A percentile compares a stretch with the other conserved stretches of the same genome.
Evolutionary conservation across 2,329 filamentous ascomycete species (phyloP).

Genomic region (Claviceps spartinae): DNA sequence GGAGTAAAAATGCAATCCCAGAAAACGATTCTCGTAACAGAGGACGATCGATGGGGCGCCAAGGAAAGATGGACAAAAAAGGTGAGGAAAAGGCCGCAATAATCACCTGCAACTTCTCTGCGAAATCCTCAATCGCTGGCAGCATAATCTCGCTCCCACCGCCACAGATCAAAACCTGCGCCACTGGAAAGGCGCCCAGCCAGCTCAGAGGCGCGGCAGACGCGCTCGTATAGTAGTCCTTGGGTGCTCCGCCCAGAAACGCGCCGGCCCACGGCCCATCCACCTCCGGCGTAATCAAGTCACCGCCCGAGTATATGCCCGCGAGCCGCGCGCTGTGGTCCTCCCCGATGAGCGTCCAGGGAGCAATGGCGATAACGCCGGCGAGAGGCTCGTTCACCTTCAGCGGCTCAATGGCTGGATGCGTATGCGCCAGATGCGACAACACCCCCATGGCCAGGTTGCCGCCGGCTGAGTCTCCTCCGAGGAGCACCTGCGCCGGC

Average conservation of each 20-base stretch:
- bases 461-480: conserved; percentile 13
- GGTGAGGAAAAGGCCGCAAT: neutral
- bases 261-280: conserved; percentile 6
- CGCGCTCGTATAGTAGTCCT: conserved; percentile 10
- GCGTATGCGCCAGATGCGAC: conserved; percentile 11
- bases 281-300: conserved; percentile 9
- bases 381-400: conserved; percentile 7
- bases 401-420: conserved; percentile 9
- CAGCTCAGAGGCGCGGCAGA: conserved; percentile 9
- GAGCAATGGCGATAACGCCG: conserved; percentile 8
- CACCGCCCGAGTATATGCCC: conserved; percentile 9
- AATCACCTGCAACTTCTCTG: conserved; percentile 9
- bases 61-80: neutral
- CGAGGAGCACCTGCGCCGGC: conserved; percentile 9
- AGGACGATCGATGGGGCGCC: no score
- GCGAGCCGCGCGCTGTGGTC: neutral
- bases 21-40: no score
- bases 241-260: conserved; percentile 6
- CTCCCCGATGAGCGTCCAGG: conserved; percentile 10
- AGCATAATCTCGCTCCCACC: conserved; percentile 11
- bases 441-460: conserved; percentile 12
- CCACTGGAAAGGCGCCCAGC: conserved; percentile 10
- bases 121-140: conserved; percentile 9
- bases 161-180: conserved; percentile 8
- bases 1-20: no score